These are phyloP conservation scores for Annulohypoxylon maeteangense DNA, from an alignment of 495 filamentous ascomycete species.

Conservation along the genomic window DNA sequence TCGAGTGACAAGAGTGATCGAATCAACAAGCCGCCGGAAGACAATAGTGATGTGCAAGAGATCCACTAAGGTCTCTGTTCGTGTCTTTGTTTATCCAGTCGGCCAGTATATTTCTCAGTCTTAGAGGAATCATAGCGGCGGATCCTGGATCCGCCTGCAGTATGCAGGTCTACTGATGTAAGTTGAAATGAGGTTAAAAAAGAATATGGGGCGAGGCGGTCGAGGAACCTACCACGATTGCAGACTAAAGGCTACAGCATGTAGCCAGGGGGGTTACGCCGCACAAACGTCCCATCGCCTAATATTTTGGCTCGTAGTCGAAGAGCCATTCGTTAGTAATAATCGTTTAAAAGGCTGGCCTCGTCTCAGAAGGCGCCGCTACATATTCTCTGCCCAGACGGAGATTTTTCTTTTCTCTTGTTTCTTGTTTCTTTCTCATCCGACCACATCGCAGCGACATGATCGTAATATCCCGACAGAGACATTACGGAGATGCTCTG, in stretches of 20 bases:
- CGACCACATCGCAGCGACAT: conserved; percentile 8
- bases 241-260: conserved; percentile 36
- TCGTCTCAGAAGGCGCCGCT: conserved; percentile 43
- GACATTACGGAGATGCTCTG: background rate
- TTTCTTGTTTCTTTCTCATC: conserved; percentile 17
- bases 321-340: conserved; percentile 31
- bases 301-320: conserved; percentile 10
- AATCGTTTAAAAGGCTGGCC: conserved; percentile 21
- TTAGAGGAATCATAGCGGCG: conserved; percentile 22
- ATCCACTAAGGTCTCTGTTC: conserved; percentile 26
- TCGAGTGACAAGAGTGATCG: background rate
- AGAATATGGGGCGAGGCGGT: conserved; percentile 35
- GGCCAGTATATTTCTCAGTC: conserved; percentile 29
- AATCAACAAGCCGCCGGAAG: conserved; percentile 20
- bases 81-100: conserved; percentile 34
- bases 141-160: conserved; percentile 40
- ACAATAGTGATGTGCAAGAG: conserved; percentile 36
- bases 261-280: conserved; percentile 8
- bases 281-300: background rate
- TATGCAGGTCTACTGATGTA: conserved; percentile 42
- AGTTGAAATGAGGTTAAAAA: conserved; percentile 46
- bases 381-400: conserved; percentile 23
- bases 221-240: conserved; percentile 30
- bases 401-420: conserved; percentile 16
- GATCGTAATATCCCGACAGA: conserved; percentile 12